Evolutionary conservation across 768 basidiomycete genomes (phyloP).

Genomic region (Panaeolus cyanescens): DNA sequence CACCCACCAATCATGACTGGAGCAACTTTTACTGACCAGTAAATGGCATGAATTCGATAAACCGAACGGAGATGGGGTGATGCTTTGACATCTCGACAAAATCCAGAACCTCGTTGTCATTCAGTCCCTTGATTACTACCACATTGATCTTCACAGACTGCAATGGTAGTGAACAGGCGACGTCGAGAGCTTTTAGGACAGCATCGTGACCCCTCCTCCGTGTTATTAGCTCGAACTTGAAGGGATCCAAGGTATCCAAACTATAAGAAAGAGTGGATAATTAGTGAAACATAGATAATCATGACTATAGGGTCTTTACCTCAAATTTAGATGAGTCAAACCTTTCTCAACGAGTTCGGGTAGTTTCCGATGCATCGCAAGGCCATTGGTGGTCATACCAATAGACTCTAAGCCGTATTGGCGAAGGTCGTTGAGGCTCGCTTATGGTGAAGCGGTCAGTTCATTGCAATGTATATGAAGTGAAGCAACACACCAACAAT

Average conservation of each 20-base stretch:
- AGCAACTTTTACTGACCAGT: conserved; percentile 28
- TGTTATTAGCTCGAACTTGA: conserved; percentile 89
- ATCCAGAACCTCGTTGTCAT: conserved; percentile 77
- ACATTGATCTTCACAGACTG: conserved; percentile 80
- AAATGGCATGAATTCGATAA: conserved; percentile 96
- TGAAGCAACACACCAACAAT: conserved; percentile 60
- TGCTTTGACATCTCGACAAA: conserved; percentile 79
- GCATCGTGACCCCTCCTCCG: conserved; percentile 76
- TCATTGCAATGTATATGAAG: neutral
- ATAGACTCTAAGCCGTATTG: conserved; percentile 67
- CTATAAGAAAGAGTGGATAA: conserved; percentile 33
- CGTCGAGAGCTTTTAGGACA: conserved; percentile 66
- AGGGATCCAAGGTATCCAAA: conserved; percentile 82
- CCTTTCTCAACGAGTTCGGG: conserved; percentile 68
- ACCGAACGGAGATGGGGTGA: conserved; percentile 67
- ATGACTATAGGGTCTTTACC: conserved; percentile 32
- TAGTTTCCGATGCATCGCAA: conserved; percentile 74
- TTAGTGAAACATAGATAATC: neutral
- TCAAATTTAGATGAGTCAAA: conserved; percentile 75
- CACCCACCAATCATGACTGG: neutral
- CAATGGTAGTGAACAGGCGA: conserved; percentile 57
- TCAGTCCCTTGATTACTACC: conserved; percentile 79
- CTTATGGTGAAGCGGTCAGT: conserved; percentile 34
- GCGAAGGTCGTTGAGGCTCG: conserved; percentile 61
- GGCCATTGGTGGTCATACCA: conserved; percentile 86